These are phyloP conservation scores for Aspergillus panamensis DNA, from an alignment of 495 filamentous ascomycete species.

Conservation along the genomic window DNA sequence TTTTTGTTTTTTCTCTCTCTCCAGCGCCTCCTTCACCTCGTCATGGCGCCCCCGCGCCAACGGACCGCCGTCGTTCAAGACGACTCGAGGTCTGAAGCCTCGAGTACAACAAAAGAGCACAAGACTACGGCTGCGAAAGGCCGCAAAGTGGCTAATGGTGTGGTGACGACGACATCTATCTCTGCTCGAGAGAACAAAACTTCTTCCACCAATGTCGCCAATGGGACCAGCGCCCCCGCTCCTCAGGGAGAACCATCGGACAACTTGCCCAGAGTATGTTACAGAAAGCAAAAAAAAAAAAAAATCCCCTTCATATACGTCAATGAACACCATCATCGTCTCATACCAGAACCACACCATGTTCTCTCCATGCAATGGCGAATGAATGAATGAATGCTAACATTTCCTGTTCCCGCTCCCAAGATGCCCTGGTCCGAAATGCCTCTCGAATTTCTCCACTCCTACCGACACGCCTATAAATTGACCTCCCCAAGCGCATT, in stretches of 20 bases:
- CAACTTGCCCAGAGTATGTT: constrained; percentile 36
- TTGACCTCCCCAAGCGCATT: constrained; percentile 67
- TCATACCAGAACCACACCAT: no score
- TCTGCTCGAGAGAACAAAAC: constrained; percentile 17
- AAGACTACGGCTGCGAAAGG: constrained; percentile 32
- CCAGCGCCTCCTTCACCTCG: constrained; percentile 1
- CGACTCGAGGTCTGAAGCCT: constrained; percentile 54
- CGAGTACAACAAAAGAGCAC: constrained; percentile 49
- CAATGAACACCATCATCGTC: no score
- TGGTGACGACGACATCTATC: constrained; percentile 1
- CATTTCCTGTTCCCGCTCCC: not conserved
- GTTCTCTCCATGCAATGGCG: not conserved
- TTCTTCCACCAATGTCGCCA: constrained; percentile 29
- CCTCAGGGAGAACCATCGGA: constrained; percentile 26
- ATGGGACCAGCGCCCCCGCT: constrained; percentile 38
- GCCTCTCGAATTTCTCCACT: constrained; percentile 67
- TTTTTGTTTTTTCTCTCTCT: constrained; percentile 1
- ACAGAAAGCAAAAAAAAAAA: no score
- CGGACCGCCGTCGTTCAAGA: constrained; percentile 42
- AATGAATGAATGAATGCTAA: constrained; percentile 22
- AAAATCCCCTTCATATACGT: not conserved
- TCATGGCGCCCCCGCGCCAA: constrained; percentile 49
- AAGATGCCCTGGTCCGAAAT: constrained; percentile 77
- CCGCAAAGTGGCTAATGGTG: constrained; percentile 29
- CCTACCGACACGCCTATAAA: constrained; percentile 75